Evolutionary conservation across 192 early-diverging fungal species (phyloP).

Genomic region (Coemansia sp.): DNA sequence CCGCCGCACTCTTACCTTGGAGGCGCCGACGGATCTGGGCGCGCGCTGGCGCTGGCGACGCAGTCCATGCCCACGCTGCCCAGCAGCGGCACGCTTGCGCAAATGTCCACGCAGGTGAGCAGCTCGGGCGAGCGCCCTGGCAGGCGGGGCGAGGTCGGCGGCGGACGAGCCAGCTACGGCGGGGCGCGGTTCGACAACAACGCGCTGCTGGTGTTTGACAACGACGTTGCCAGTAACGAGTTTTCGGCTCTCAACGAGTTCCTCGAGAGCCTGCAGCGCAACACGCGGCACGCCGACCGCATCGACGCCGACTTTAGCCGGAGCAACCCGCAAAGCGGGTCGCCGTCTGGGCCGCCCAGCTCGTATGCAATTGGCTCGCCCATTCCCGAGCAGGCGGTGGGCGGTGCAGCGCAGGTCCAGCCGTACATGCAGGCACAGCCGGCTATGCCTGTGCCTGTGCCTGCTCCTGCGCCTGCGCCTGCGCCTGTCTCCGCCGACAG

Average conservation of each 20-base stretch:
- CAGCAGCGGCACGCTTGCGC: conserved; percentile 11
- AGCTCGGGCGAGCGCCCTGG: not conserved
- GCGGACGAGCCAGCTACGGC: not conserved
- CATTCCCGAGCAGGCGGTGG: conserved; percentile 13
- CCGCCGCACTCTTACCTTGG: conserved; percentile 2
- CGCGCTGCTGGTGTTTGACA: conserved; percentile 39
- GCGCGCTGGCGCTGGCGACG: conserved; percentile 4
- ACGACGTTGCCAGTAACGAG: conserved; percentile 50
- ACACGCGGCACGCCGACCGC: conserved; percentile 20
- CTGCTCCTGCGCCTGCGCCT: not conserved
- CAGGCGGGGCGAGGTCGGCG: not conserved
- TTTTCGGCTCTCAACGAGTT: conserved; percentile 50
- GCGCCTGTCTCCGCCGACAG: not conserved
- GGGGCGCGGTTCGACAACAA: conserved; percentile 21
- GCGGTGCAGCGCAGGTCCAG: conserved; percentile 6
- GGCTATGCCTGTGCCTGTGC: not conserved
- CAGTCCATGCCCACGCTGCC: conserved; percentile 8
- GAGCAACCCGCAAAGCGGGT: conserved; percentile 34
- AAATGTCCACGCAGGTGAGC: not conserved
- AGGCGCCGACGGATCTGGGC: conserved; percentile 1
- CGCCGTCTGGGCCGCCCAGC: conserved; percentile 33
- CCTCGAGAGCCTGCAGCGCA: conserved; percentile 48
- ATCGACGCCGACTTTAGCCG: conserved; percentile 15
- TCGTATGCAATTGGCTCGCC: conserved; percentile 29
- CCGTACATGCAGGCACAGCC: not conserved